These are phyloP conservation scores for Diaporthe amygdali DNA, from an alignment of 2,329 filamentous ascomycete genomes.

Conservation along the genomic window DNA sequence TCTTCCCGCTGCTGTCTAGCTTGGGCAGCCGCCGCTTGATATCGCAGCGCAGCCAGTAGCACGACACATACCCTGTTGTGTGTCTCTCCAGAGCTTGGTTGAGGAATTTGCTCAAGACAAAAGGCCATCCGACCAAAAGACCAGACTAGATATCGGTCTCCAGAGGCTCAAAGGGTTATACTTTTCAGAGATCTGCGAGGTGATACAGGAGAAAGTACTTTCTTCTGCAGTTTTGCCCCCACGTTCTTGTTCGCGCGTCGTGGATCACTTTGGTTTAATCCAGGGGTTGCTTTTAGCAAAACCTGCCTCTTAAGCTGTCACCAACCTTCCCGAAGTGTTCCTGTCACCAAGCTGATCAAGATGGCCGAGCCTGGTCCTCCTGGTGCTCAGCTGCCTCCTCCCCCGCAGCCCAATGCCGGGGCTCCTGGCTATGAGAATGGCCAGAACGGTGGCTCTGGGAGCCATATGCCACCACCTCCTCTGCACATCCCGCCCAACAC, in stretches of 20 bases:
- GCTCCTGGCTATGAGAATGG: constrained; percentile 74
- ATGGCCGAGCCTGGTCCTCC: constrained; percentile 82
- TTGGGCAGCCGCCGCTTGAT: constrained; percentile 20
- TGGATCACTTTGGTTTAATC: constrained; percentile 1
- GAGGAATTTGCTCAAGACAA: constrained; percentile 11
- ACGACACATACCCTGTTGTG: neutral
- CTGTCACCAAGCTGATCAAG: constrained; percentile 36
- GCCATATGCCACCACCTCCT: constrained; percentile 88
- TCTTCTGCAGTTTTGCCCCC: constrained; percentile 10
- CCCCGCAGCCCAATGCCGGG: constrained; percentile 70
- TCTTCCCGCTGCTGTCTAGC: constrained; percentile 20
- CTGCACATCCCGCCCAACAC: constrained; percentile 96
- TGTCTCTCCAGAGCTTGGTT: constrained; percentile 7
- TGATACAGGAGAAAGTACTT: constrained; percentile 6
- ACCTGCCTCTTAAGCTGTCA: neutral
- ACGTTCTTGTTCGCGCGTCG: constrained; percentile 11
- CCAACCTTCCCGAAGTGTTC: neutral
- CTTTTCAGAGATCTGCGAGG: constrained; percentile 13
- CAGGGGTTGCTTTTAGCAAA: constrained; percentile 1
- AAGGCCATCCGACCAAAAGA: constrained; percentile 1
- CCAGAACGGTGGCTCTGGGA: constrained; percentile 73
- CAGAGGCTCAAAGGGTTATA: constrained; percentile 12
- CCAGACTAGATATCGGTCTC: neutral
- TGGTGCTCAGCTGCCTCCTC: constrained; percentile 70
- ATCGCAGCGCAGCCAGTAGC: constrained; percentile 13